Evolutionary conservation across 176 grass and related monocot species (phyloP), one percentile per base, ranked within the genome.

Genomic region (Zizania latifolia): DNA sequence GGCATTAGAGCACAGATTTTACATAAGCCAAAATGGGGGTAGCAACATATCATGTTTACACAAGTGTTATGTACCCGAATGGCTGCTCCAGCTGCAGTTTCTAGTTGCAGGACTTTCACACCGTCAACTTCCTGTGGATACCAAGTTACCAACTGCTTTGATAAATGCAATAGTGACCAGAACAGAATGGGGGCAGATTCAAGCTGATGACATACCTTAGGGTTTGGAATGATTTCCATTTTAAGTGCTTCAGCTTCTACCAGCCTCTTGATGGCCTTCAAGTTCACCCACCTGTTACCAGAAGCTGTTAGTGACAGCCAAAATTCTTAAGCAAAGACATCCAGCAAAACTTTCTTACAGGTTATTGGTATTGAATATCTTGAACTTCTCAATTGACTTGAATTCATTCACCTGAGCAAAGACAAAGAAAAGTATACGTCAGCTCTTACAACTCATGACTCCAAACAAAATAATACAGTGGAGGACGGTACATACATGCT

Each of bases 221-320:
- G 96, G 80, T 99, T 99, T 72, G 92, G 95, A 88, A 99, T 99
- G 60, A 99, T 99, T 79, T 99, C 95, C 95, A 99, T 99, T 72
- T 94, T 99, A 83, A 99, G 95, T 27, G 92, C 92, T 46, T 99
- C 95, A 80, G 89, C 89, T 82, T 99, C 92, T 80, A 94, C 92
- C 43, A 99, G 95, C 35, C 92, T 82, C 84, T 99, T 99, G 84
- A 99, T 90, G 76, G 95, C 95, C 81, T 99, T 99, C 87, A 99
- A 92, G 91, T 94, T 99, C 82, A 99, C 91, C 95, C 95, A 94
- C 74, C 95, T 99, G 74, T 85, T 74, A 64, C 51, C 29, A 82
- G 27, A 30, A 74, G 69, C 2, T 33, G 58, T 92, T 73, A 89
- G 81, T 56, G 15, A 73, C 31, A 8, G 22, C 19, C 15, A n/a